Conservation (phyloP, 305 asterid genomes). For the Solanum hybrid region DNA sequence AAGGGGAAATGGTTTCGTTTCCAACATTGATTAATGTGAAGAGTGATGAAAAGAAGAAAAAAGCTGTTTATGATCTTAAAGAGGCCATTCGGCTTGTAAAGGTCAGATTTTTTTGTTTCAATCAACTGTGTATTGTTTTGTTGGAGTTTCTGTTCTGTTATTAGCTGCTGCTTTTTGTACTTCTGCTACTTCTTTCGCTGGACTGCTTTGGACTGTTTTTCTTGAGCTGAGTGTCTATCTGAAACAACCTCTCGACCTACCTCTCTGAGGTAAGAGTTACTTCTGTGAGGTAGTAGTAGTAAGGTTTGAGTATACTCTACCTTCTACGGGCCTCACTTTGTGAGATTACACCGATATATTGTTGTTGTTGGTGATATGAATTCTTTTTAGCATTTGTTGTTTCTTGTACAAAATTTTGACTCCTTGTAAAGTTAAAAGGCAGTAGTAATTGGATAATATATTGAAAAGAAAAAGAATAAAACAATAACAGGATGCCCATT, state of each 20-base stretch:
- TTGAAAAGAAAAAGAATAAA: not conserved
- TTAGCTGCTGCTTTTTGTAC: not conserved
- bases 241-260: not conserved
- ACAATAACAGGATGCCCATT: not conserved
- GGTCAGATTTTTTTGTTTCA: conserved; percentile 37
- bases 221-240: not conserved
- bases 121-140: not conserved
- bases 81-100: conserved; percentile 77
- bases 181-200: not conserved
- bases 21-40: conserved; percentile 57
- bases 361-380: not conserved
- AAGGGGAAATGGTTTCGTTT: conserved; percentile 51
- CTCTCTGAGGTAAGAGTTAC: not conserved
- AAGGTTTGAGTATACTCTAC: not conserved
- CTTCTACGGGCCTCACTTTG: not conserved
- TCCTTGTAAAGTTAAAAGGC: not conserved
- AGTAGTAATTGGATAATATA: not conserved
- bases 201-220: not conserved
- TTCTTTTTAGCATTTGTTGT: not conserved
- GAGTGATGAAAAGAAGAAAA: conserved; percentile 36
- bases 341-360: not conserved
- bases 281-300: not conserved
- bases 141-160: not conserved
- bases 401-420: not conserved
- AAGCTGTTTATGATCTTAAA: conserved; percentile 69